These are phyloP conservation scores for Ajuga chamaepitys DNA, from an alignment of 257 asterid genomes.

Conservation along the genomic window DNA sequence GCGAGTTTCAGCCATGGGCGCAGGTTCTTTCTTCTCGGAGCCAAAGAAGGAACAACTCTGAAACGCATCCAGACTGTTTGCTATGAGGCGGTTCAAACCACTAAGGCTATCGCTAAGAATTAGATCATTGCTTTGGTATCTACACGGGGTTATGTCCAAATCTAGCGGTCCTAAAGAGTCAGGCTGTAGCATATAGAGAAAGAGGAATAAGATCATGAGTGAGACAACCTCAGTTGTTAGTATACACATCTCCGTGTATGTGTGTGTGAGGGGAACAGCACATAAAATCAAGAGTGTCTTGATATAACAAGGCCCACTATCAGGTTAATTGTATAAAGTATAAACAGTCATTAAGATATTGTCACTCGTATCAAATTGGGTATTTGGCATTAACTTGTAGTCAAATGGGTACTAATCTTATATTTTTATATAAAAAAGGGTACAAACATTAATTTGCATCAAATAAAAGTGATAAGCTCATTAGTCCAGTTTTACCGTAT, in stretches of 20 bases:
- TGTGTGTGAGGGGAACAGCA: too few species aligned
- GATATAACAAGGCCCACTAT: background rate
- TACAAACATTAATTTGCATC: too few species aligned
- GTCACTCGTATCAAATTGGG: background rate
- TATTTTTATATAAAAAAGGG: too few species aligned
- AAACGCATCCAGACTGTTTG: slow-evolving; percentile 83
- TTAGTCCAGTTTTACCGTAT: too few species aligned
- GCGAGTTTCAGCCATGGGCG: slow-evolving; percentile 45
- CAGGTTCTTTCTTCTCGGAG: slow-evolving; percentile 62
- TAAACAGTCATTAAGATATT: background rate
- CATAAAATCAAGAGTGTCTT: background rate
- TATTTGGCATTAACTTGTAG: too few species aligned
- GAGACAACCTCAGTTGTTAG: background rate
- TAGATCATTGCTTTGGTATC: slow-evolving; percentile 72
- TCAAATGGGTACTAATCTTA: background rate
- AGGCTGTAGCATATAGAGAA: slow-evolving; percentile 49
- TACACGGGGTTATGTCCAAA: slow-evolving; percentile 78
- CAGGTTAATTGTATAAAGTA: background rate
- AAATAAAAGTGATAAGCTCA: background rate
- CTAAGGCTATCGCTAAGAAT: slow-evolving; percentile 85
- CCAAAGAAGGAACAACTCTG: slow-evolving; percentile 86
- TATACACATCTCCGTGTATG: too few species aligned
- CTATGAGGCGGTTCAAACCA: slow-evolving; percentile 81
- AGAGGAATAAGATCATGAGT: slow-evolving; percentile 15
- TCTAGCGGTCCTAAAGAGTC: slow-evolving; percentile 94